Evolutionary conservation across 2,329 filamentous ascomycete genomes (phyloP).

Genomic region (Fusarium sarcochroum): DNA sequence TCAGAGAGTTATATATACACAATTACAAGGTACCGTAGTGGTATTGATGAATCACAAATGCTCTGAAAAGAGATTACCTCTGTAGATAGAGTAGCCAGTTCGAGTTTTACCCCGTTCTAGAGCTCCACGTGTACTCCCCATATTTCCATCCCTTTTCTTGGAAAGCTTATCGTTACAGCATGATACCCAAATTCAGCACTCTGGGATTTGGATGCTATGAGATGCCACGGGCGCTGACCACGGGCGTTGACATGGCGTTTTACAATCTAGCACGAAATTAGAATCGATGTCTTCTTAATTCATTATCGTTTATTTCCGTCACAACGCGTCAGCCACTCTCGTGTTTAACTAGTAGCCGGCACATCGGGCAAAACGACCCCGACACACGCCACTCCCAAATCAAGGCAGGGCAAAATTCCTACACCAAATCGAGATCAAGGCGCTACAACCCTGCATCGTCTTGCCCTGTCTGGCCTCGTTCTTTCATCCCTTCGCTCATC

Average conservation of each 20-base stretch:
- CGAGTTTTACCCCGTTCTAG: background rate
- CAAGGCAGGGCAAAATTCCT: conserved; percentile 39
- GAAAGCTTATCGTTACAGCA: conserved; percentile 9
- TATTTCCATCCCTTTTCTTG: conserved; percentile 19
- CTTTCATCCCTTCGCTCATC: conserved; percentile 16
- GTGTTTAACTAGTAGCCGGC: conserved; percentile 6
- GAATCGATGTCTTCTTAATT: background rate
- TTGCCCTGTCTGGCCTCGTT: background rate
- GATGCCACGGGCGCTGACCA: background rate
- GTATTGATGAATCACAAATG: background rate
- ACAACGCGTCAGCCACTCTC: conserved; percentile 20
- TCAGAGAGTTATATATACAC: background rate
- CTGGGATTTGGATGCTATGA: background rate
- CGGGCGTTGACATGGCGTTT: background rate
- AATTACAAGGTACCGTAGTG: no score
- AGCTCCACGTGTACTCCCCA: conserved; percentile 37
- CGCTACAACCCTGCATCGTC: conserved; percentile 3
- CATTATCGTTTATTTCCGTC: conserved; percentile 11
- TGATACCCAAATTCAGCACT: background rate
- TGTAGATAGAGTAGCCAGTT: conserved; percentile 3
- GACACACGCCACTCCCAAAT: conserved; percentile 34
- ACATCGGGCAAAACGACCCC: conserved; percentile 31
- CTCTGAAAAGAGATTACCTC: background rate
- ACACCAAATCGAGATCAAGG: conserved; percentile 33
- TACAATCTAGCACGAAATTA: background rate